A percentile compares a stretch with the other conserved stretches of the same genome.
phyloP scores from a whole-genome alignment of 352 stramenopile genomes.

The Globisporangium camurandrum region DNA sequence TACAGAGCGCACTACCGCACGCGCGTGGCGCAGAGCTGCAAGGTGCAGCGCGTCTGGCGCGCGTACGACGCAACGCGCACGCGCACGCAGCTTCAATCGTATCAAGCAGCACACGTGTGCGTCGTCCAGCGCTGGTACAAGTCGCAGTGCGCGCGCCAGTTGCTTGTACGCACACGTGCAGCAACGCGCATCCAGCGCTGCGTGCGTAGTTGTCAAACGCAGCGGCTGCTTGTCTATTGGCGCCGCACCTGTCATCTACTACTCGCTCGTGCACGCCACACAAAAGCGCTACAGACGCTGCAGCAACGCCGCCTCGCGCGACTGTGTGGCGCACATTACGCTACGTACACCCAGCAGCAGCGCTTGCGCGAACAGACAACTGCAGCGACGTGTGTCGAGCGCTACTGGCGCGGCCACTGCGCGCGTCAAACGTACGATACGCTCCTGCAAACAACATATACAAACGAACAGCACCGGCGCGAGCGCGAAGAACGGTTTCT shows the following conservation, averaged over 20 bases:
- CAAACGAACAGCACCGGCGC: background rate
- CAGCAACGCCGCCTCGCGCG: background rate
- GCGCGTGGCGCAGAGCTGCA: conserved; percentile 17
- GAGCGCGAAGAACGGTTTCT: conserved; percentile 6
- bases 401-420: conserved; percentile 4
- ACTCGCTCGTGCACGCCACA: conserved; percentile 13
- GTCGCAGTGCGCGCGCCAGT: conserved; percentile 11
- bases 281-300: conserved; percentile 4
- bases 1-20: conserved; percentile 26
- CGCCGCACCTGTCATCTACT: conserved; percentile 25
- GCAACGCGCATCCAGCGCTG: conserved; percentile 30
- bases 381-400: conserved; percentile 2
- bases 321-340: too few species aligned
- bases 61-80: conserved; percentile 11
- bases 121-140: conserved; percentile 33
- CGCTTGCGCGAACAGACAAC: too few species aligned
- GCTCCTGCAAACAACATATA: background rate
- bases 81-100: conserved; percentile 9
- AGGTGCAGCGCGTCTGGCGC: conserved; percentile 34
- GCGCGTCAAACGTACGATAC: conserved; percentile 1
- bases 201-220: conserved; percentile 30
- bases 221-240: conserved; percentile 31
- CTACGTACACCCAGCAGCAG: background rate
- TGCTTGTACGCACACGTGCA: conserved; percentile 11
- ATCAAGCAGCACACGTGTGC: conserved; percentile 14